Evolutionary conservation across 179 eudicot species (phyloP).

Genomic region (Spergularia azorica): DNA sequence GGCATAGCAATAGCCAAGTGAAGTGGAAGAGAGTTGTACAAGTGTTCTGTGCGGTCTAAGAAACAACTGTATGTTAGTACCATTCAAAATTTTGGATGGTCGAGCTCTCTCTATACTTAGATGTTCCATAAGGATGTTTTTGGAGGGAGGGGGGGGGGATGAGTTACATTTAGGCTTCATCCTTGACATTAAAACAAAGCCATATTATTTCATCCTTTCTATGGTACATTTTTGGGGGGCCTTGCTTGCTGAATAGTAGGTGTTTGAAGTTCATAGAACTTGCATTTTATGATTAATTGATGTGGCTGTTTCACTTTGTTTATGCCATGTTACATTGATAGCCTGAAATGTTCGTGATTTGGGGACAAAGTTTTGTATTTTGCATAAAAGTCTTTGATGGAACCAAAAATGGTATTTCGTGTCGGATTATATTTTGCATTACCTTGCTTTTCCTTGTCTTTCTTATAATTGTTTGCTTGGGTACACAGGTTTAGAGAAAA

Average conservation of each 20-base stretch:
- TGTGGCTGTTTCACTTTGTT: too few relatives aligned
- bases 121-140: neutral
- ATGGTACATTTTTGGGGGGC: neutral
- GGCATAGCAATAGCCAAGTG: neutral
- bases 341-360: too few relatives aligned
- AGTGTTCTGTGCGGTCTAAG: neutral
- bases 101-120: neutral
- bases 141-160: too few relatives aligned
- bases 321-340: too few relatives aligned
- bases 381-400: neutral
- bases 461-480: constrained; percentile 7
- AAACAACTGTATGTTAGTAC: neutral
- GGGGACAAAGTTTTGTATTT: neutral
- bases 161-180: neutral
- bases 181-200: neutral
- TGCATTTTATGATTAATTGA: neutral
- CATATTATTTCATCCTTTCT: neutral
- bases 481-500: constrained; percentile 70
- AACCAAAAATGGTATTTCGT: too few relatives aligned
- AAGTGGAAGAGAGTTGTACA: neutral
- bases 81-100: neutral
- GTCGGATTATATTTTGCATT: too few relatives aligned
- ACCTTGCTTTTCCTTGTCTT: neutral
- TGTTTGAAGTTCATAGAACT: neutral
- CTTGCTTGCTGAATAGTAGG: neutral